A percentile compares a stretch with the other conserved stretches of the same genome.
phyloP scores from a whole-genome alignment of 805 yeast genomes.

The Blastobotrys mokoenaii region DNA sequence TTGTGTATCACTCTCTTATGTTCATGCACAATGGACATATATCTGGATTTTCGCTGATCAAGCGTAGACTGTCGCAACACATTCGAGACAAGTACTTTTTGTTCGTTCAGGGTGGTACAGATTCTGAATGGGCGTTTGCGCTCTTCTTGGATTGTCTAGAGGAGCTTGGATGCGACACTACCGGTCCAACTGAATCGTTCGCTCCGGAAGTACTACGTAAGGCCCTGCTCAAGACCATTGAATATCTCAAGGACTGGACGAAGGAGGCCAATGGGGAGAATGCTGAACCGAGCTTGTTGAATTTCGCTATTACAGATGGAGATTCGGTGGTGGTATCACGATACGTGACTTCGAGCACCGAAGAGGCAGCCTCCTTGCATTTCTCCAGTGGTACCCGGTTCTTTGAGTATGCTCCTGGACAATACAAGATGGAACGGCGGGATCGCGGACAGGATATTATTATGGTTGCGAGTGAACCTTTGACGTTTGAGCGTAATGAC shows the following conservation, averaged over 20 bases:
- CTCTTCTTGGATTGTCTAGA: constrained; percentile 69
- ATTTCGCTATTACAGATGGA: constrained; percentile 95
- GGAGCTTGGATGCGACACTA: constrained; percentile 59
- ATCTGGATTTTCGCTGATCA: constrained; percentile 62
- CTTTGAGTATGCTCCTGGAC: constrained; percentile 83
- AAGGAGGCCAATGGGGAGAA: constrained; percentile 38
- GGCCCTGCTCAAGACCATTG: constrained; percentile 69
- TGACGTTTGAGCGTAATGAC: constrained; percentile 93
- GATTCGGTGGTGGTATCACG: constrained; percentile 76
- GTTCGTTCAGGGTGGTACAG: constrained; percentile 86
- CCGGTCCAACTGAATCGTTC: constrained; percentile 43
- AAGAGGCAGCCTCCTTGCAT: constrained; percentile 94
- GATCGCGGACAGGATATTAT: constrained; percentile 90
- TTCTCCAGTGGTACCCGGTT: constrained; percentile 91
- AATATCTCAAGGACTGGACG: constrained; percentile 72
- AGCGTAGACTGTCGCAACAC: constrained; percentile 62
- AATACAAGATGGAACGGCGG: constrained; percentile 87
- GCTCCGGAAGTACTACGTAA: constrained; percentile 43
- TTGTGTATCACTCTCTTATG: constrained; percentile 76
- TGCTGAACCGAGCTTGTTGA: constrained; percentile 73
- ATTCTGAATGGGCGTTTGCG: constrained; percentile 93
- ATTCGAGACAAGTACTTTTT: constrained; percentile 74
- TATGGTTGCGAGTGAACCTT: constrained; percentile 95
- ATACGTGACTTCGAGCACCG: constrained; percentile 79
- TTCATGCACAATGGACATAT: constrained; percentile 95